These are phyloP conservation scores for Furcasterigmium sp. DNA, from an alignment of 2,329 filamentous ascomycete genomes.

Conservation along the genomic window DNA sequence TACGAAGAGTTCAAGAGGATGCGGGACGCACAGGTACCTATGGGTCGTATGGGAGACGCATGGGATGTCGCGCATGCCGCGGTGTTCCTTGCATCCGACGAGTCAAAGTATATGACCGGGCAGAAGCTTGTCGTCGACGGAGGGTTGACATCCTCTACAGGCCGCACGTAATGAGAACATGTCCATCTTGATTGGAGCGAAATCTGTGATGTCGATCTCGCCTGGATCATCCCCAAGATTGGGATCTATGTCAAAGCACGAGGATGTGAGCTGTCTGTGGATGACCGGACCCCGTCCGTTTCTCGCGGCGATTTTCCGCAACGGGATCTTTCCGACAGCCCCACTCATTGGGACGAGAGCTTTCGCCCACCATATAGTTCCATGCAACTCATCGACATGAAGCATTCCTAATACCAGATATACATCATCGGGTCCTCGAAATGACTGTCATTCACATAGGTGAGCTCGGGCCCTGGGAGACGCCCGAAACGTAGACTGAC, in stretches of 20 bases:
- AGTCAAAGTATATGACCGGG: conserved; percentile 56
- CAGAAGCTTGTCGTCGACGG: conserved; percentile 46
- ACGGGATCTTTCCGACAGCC: background rate
- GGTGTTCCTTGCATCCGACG: conserved; percentile 51
- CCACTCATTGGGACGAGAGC: no score
- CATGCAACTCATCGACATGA: no score
- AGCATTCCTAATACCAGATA: no score
- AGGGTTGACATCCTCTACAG: conserved; percentile 34
- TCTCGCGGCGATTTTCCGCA: background rate
- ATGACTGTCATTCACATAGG: conserved; percentile 31
- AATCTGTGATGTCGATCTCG: no score
- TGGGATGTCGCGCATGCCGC: conserved; percentile 55
- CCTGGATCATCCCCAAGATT: no score
- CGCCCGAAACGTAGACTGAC: background rate
- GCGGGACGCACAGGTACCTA: conserved; percentile 51
- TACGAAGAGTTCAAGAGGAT: conserved; percentile 44
- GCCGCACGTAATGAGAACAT: conserved; percentile 8
- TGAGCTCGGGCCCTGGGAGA: conserved; percentile 9
- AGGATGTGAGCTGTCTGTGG: no score
- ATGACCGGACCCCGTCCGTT: no score
- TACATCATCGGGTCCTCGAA: no score
- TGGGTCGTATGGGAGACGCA: conserved; percentile 53
- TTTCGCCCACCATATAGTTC: no score
- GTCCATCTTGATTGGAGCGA: no score
- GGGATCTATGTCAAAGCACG: no score